Conservation (phyloP, 345 rosid genomes). For the Aquilaria yunnanensis region DNA sequence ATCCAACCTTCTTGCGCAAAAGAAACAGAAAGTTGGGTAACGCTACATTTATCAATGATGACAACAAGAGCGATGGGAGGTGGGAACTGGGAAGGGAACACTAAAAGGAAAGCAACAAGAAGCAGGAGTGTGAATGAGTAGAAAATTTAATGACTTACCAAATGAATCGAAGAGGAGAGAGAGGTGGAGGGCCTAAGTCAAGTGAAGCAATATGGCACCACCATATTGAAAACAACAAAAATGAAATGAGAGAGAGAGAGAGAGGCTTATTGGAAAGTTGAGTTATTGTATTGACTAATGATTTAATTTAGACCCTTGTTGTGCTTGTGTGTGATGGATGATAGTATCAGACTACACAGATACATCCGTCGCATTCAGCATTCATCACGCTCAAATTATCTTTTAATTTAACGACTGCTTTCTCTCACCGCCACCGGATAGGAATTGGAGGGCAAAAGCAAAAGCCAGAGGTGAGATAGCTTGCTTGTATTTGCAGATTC, state of each 20-base stretch:
- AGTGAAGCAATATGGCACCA: slow-evolving; percentile 8
- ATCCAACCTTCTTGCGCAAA: not conserved
- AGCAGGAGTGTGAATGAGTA: slow-evolving; percentile 7
- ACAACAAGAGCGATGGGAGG: slow-evolving; percentile 13
- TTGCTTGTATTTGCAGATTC: slow-evolving; percentile 44
- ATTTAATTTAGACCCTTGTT: too few relatives aligned
- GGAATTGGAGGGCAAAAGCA: slow-evolving; percentile 16
- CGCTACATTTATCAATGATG: slow-evolving; percentile 29
- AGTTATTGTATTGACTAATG: too few relatives aligned
- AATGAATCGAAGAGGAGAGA: slow-evolving; percentile 6
- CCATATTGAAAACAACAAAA: slow-evolving; percentile 2
- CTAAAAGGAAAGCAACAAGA: slow-evolving; percentile 6
- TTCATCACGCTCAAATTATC: too few relatives aligned
- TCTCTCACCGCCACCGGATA: too few relatives aligned
- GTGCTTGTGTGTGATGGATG: too few relatives aligned
- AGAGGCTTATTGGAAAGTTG: not conserved
- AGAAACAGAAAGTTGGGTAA: slow-evolving; percentile 25
- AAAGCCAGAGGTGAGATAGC: slow-evolving; percentile 11
- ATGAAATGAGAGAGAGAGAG: not conserved
- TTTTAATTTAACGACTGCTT: too few relatives aligned
- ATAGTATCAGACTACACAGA: too few relatives aligned
- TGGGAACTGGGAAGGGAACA: slow-evolving; percentile 5
- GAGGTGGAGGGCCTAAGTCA: slow-evolving; percentile 10
- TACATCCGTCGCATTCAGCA: too few relatives aligned
- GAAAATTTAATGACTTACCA: slow-evolving; percentile 19